Percentiles rank a stretch among this genome's conserved stretches.
phyloP scores from a whole-genome alignment of 164 flowering plant species.

The Pachysandra terminalis region DNA sequence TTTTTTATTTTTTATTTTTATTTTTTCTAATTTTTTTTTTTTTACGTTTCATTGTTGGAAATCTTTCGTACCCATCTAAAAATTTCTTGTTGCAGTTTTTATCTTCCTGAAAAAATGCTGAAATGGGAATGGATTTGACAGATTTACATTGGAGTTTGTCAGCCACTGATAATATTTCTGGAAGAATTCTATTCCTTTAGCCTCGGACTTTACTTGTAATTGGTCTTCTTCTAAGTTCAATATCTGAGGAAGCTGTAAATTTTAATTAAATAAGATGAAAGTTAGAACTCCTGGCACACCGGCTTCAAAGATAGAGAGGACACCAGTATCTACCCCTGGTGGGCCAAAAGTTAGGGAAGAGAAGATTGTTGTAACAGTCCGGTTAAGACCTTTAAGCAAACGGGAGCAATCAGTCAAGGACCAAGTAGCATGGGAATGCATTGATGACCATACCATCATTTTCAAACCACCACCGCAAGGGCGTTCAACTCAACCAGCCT shows the following conservation, averaged over 20 bases:
- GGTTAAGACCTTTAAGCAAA: conserved; percentile 66
- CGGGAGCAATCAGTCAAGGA: conserved; percentile 68
- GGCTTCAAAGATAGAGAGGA: conserved; percentile 42
- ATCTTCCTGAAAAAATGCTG: too few species aligned
- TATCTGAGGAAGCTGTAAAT: not conserved
- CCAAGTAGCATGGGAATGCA: conserved; percentile 70
- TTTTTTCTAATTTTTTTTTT: too few species aligned
- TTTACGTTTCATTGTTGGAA: too few species aligned
- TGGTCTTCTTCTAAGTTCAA: not conserved
- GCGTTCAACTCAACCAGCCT: conserved; percentile 23
- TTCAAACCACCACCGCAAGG: conserved; percentile 52
- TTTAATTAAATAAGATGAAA: conserved; percentile 22
- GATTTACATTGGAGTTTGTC: not conserved
- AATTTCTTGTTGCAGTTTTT: too few species aligned
- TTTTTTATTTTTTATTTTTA: too few species aligned
- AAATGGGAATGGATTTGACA: not conserved
- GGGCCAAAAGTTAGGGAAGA: conserved; percentile 53
- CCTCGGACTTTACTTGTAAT: not conserved
- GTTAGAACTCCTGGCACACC: conserved; percentile 54
- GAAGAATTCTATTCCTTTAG: not conserved
- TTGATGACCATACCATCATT: conserved; percentile 47
- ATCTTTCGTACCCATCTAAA: too few species aligned
- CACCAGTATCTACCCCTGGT: conserved; percentile 50
- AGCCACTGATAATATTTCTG: too few species aligned
- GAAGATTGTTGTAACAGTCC: conserved; percentile 74